Base-by-base conservation (phyloP, 176 grass and related monocot genomes). In the Eragrostis curvula region DNA sequence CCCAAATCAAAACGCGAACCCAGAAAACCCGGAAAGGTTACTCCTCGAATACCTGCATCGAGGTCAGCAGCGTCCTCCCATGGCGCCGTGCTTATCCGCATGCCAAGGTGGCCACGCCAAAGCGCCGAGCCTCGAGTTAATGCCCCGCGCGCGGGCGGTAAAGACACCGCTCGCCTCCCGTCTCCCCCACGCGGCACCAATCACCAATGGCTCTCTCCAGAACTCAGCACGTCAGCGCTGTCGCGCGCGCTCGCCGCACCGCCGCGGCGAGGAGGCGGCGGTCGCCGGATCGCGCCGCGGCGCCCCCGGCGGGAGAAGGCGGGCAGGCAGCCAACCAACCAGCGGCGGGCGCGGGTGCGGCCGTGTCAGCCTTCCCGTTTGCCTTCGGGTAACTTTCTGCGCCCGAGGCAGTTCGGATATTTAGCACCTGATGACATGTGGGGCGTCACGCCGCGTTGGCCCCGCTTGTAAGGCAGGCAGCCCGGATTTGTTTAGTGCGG, bases 21-120 rank as follows among this genome's bases (percentile, higher is more conserved):
- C 16, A 16, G 27, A 64, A 46, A 85, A 79, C 24, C 45, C 16
- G 8, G 8, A 67, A 52, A 42, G 48, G 28, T 12, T 49, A 25
- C 66, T 64, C 59, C 8, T 71, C 49, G 8, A 42, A 12, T 67
- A 84, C 92, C 92, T 89, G 81, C 39, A 64, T 4, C 29, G 48
- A 77, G 63, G 83, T 94, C 81, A 91, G 78, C 79, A 42, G 55
- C 55, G 73, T 67, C 75, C 79, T 74, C 79, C 82, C 85, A 87
- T 88, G 71, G 67, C 72, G 12, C 45, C 52, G 81, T 68, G 71
- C 70, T 58, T 84, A 84, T 76, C 57, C 88, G 23, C 73, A 78
- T 66, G 79, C 73, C 66, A 82, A 66, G 68, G 73, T 62, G 66
- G 79, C 60, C 66, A 67, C 58, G 79, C 60, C 66, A 67, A 71